Evolutionary conservation across 2,329 filamentous ascomycete genomes (phyloP), one percentile per base, ranked within the genome.

Genomic region (Ustulina deusta): DNA sequence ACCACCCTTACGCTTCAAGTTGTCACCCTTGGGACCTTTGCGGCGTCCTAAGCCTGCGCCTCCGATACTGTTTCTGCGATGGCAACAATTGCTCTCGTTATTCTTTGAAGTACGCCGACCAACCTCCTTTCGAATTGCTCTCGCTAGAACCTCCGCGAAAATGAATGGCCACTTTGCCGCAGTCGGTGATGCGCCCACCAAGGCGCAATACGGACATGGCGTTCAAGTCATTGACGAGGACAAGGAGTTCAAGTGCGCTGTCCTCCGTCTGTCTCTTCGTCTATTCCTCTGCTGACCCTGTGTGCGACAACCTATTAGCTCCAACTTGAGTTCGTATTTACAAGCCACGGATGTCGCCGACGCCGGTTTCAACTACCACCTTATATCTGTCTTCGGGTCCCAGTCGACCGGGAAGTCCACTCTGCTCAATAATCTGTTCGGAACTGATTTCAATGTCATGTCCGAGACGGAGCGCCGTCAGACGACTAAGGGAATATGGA

Each of bases 351-450:
- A 92, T 76, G 90, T 97, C 74, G 92, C 93, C 74, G 90, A 93
- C 69, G 90, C 94, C 71, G 96, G 96, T 78, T 99, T 99, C 88
- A 97, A 98, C 84, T 99, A 99, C 83, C 96, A 99, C 82, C 89
- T 99, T 78, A 97, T 99, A 79, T 97, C 95, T 76, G 96, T 99
- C 77, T 99, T 99, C 80, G 96, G 96, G 49, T 98, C 95, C 65
- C 96, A 99, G 85, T 98, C 96, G 25, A 99, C 96, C 40, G 96
- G 96, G 74, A 99, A 99, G 84, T 98, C 96, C 52, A 99, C 96
- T 6, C 87, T 99, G 52, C 89, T 99, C 72, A 99, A 99, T 84
- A 87, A 95, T 81, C 90, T 99, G 65, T 99, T 99, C 79, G 93
- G 93, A 71, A 99, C 96, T 73, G 87, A 94, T 65, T 99, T 99